Conservation (phyloP, 352 stramenopile species). For the Phytophthora quininea region DNA sequence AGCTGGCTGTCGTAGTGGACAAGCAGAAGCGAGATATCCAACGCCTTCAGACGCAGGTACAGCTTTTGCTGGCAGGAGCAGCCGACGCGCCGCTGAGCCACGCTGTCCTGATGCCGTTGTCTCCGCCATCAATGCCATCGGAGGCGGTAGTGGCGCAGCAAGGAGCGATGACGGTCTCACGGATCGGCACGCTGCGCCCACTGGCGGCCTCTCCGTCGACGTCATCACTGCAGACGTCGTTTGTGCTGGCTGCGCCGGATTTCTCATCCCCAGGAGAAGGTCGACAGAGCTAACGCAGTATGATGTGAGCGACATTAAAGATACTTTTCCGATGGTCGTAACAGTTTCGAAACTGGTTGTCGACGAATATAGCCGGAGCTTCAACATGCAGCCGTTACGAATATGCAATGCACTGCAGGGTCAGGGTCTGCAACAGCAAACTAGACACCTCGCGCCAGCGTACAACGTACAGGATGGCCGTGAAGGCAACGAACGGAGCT, state of each 20-base stretch:
- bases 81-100: conserved; percentile 21
- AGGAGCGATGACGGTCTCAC: conserved; percentile 18
- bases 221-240: conserved; percentile 49
- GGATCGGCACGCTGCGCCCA: conserved; percentile 34
- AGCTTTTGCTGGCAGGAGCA: conserved; percentile 58
- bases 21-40: conserved; percentile 77
- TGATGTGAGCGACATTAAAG: not conserved
- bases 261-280: conserved; percentile 5
- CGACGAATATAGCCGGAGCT: not conserved
- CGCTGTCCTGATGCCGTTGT: conserved; percentile 8
- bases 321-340: conserved; percentile 23
- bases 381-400: not conserved
- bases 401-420: not conserved
- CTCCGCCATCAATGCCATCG: conserved; percentile 14
- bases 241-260: conserved; percentile 40
- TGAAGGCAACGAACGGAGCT: no score
- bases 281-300: not conserved
- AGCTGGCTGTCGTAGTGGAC: conserved; percentile 52
- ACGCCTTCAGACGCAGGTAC: conserved; percentile 67
- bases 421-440: not conserved
- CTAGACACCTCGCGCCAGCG: no score
- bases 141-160: conserved; percentile 2
- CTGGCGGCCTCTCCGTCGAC: conserved; percentile 17
- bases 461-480: no score
- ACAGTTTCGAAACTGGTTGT: conserved; percentile 22